These are phyloP conservation scores for Aspergillus sp. DNA, from an alignment of 2,329 filamentous ascomycete genomes.

Conservation along the genomic window DNA sequence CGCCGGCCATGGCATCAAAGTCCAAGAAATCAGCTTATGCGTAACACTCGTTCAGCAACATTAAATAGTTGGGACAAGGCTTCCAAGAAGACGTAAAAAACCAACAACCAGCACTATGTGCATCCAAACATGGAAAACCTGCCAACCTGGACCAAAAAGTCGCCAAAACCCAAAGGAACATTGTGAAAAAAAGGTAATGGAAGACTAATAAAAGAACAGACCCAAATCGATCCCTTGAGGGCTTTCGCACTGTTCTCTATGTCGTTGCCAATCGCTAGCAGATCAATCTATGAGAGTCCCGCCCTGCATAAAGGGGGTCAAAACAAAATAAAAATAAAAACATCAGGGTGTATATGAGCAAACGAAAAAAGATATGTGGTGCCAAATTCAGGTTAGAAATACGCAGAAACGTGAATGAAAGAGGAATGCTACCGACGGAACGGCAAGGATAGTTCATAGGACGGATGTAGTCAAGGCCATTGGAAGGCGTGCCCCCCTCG, in stretches of 20 bases:
- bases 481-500: slow-evolving; percentile 36
- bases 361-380: not conserved
- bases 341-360: slow-evolving; percentile 9
- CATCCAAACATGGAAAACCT: not conserved
- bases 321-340: slow-evolving; percentile 5
- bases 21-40: not conserved
- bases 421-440: not conserved
- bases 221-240: not conserved
- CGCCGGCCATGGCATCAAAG: not conserved
- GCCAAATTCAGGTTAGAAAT: slow-evolving; percentile 2
- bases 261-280: slow-evolving; percentile 17
- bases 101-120: not conserved
- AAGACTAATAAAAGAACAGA: slow-evolving; percentile 8
- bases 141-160: not conserved
- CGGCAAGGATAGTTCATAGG: not conserved
- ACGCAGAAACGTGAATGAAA: not conserved
- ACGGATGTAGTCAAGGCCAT: slow-evolving; percentile 29
- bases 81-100: not conserved
- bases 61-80: not conserved
- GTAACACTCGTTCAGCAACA: not conserved
- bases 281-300: slow-evolving; percentile 24
- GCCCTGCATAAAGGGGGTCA: slow-evolving; percentile 9
- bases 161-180: not conserved
- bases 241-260: slow-evolving; percentile 20
- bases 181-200: not conserved